Evolutionary conservation across 202 grass and related monocot species (phyloP), one percentile per base, ranked within the genome.

Genomic region (Setaria viridis): DNA sequence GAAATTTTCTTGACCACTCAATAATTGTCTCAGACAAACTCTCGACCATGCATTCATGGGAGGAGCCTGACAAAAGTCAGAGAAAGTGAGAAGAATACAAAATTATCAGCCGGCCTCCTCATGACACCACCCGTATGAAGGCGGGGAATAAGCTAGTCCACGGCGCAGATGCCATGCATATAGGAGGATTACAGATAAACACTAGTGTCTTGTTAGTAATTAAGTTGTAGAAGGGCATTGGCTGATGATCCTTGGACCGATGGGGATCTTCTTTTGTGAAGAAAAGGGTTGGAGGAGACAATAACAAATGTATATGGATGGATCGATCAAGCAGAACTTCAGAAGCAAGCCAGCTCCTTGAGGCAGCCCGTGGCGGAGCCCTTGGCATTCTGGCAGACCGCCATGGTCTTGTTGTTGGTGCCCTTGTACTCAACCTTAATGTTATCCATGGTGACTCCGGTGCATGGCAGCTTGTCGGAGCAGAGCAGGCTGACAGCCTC

Each of bases 401-500:
- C 59, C 76, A 80, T 82, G 15, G 90, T 86, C 82, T 89, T 89
- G 74, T 89, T 82, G 57, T 83, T 62, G n/a, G 34, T 59, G 46
- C 67, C 82, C 25, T 47, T 84, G 62, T 65, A 89, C 49, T 82
- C 83, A 10, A 94, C 70, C 59, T 88, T 85, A 32, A 95, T 2
- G 39, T 83, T 65, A 21, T 41, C 16, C 59, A 95, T 53, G 29
- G 74, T 47, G 29, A 93, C 39, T 1, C 84, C 88, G 56, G 17
- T 25, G 32, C 93, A 95, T 0, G 93, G 90, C 10, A 85, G 19
- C 19, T 85, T 89, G 0, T 89, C 67, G 16, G 86, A 87, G 74
- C 88, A 95, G 47, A 83, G 64, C 29, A 93, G 49, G 53, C 80
- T 80, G 76, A 93, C 82, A 1, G 88, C 84, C 47, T 79, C 86